Conservation (phyloP, 176 grass and related monocot species). For the Avena atlantica region DNA sequence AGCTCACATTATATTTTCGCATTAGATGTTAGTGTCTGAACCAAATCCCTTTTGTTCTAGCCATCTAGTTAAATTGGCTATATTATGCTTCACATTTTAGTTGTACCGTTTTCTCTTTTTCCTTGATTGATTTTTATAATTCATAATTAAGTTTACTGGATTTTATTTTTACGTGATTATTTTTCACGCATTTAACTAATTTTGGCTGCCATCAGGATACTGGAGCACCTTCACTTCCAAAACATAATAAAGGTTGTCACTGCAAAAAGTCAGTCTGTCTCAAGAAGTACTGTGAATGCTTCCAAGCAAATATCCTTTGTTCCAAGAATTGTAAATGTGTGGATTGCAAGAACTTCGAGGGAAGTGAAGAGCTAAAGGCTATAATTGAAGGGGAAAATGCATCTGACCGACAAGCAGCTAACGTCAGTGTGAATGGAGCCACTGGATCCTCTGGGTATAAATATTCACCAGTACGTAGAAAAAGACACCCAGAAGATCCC, state of each 20-base stretch:
- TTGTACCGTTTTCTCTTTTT: neutral
- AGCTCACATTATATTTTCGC: conserved; percentile 15
- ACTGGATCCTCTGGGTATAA: conserved; percentile 59
- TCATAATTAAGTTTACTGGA: neutral
- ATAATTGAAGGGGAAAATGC: conserved; percentile 59
- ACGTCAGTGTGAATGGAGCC: conserved; percentile 64
- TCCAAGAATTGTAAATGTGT: conserved; percentile 79
- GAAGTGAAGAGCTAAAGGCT: conserved; percentile 63
- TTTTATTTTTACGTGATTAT: conserved; percentile 25
- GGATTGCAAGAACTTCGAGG: conserved; percentile 78
- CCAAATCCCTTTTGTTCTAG: neutral
- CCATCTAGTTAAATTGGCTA: conserved; percentile 7
- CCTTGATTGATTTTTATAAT: neutral
- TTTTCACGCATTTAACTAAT: conserved; percentile 37
- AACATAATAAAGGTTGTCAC: conserved; percentile 82
- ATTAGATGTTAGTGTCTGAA: conserved; percentile 14
- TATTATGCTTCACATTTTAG: conserved; percentile 25
- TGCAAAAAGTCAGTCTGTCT: conserved; percentile 83
- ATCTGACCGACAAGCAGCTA: conserved; percentile 64
- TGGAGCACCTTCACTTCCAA: conserved; percentile 60
- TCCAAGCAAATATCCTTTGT: conserved; percentile 81
- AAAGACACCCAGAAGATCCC: conserved; percentile 50
- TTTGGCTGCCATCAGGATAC: conserved; percentile 52
- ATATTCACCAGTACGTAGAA: conserved; percentile 48
- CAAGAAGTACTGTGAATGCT: conserved; percentile 87